A percentile compares a stretch with the other conserved stretches of the same genome.
Evolutionary conservation across 106 monocot species (phyloP).

Genomic region (Allium sativum): DNA sequence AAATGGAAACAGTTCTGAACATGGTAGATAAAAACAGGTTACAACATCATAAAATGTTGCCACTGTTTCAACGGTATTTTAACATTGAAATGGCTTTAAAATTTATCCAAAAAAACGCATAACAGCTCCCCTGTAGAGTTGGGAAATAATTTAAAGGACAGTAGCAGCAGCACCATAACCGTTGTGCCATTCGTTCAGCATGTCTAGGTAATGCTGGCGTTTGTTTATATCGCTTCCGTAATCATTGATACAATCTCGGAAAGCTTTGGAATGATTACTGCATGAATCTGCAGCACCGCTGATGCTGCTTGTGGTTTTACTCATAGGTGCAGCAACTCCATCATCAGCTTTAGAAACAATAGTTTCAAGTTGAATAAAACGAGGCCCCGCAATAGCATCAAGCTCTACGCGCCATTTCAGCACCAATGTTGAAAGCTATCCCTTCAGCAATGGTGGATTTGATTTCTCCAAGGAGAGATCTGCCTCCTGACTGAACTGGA

Average conservation of each 20-base stretch:
- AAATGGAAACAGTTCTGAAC: too few species aligned
- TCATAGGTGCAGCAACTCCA: constrained; percentile 20
- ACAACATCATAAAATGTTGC: too few species aligned
- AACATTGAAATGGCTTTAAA: too few species aligned
- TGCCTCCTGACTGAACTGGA: too few species aligned
- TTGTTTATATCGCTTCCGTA: constrained; percentile 1
- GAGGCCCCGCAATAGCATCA: constrained; percentile 47
- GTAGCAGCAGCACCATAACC: not conserved
- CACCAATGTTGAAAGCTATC: constrained; percentile 64
- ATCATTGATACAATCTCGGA: too few species aligned
- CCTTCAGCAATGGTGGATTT: too few species aligned
- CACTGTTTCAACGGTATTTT: too few species aligned
- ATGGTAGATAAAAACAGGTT: too few species aligned
- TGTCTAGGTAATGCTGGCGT: constrained; percentile 66
- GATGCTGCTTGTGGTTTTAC: constrained; percentile 4
- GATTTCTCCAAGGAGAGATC: too few species aligned
- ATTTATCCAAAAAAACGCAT: too few species aligned
- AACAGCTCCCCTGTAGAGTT: too few species aligned
- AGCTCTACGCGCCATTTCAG: constrained; percentile 59
- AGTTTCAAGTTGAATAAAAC: constrained; percentile 48
- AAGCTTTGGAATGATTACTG: constrained; percentile 20
- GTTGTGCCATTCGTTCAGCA: constrained; percentile 52
- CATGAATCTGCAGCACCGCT: constrained; percentile 37
- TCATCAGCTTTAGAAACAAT: constrained; percentile 4
- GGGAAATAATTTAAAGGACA: not conserved